Evolutionary conservation across 805 yeast species (phyloP), one percentile per base, ranked within the genome.

Genomic region (Kuraishia capsulata): DNA sequence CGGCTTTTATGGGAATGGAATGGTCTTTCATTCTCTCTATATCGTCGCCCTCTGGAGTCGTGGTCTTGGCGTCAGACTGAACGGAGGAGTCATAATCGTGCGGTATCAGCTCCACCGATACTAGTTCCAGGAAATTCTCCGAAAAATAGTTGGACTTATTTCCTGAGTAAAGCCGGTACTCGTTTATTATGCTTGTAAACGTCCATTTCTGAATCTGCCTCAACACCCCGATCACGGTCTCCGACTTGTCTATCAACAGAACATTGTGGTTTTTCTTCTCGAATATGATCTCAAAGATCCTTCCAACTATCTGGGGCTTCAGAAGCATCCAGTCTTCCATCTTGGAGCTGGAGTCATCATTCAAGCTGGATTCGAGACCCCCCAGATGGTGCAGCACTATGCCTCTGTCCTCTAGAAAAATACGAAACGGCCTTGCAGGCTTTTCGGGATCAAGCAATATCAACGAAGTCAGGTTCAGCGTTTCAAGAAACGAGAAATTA

Each of bases 201-300:
- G 78, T 81, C 97, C 97, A 90, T 59, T 82, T 82, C 57, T 86
- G 92, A 30, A 89, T 66, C 53, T 81, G 79, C 37, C 98, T 66
- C 25, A 92, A 60, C 2, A 89, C 65, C 0, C 97, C 96, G 9
- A 87, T 74, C 16, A 89, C 68, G 10, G 92, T 76, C 42, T 82
- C 80, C 5, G 89, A 79, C 29, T 82, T 73, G 53, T 92, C 97
- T 18, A 92, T 76, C 11, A 90, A 56, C 33, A 90, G 62, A 4
- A 84, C 55, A 38, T 88, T 88, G 50, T 81, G 78, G 26, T 62
- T 64, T 20, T 71, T 62, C 24, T 52, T 59, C 52, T 90, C 78
- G 30, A 90, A 61, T 5, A 86, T 52, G 14, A 78, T 61, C 40
- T 78, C 78, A 42, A 92, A 71, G 2, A 87, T 78, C 38, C 74